Percentiles rank a stretch among this genome's conserved stretches.
Evolutionary conservation across 305 asterid species (phyloP).

Genomic region (Fraxinus angustifolia): DNA sequence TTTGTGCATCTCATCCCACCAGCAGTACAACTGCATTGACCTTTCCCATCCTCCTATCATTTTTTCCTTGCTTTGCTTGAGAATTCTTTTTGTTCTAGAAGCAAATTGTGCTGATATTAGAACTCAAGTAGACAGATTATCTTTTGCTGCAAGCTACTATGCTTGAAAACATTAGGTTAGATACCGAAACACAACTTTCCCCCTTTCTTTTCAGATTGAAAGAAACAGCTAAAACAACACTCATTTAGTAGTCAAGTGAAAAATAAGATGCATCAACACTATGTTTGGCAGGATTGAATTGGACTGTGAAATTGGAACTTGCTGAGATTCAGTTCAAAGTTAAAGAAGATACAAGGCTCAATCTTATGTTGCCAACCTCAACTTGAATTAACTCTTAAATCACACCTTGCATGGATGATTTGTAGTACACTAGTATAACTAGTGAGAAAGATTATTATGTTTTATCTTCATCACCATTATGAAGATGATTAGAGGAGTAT

Average conservation of each 20-base stretch:
- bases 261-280: neutral
- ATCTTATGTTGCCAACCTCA: neutral
- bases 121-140: neutral
- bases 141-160: neutral
- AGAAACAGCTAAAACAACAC: neutral
- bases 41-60: neutral
- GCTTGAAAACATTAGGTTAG: neutral
- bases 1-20: conserved; percentile 1
- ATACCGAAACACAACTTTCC: neutral
- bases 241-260: neutral
- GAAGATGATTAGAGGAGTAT: neutral
- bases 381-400: conserved; percentile 8
- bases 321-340: conserved; percentile 13
- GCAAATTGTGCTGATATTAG: conserved; percentile 1
- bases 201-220: neutral
- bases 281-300: neutral
- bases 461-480: neutral
- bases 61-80: neutral
- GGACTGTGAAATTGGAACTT: neutral
- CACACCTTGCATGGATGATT: neutral
- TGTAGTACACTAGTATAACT: neutral
- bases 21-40: neutral
- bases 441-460: conserved; percentile 8
- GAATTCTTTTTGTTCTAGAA: neutral
- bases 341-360: neutral